Evolutionary conservation across 2,329 filamentous ascomycete genomes (phyloP), one percentile per base, ranked within the genome.

Genomic region (Pezicula radicicola): DNA sequence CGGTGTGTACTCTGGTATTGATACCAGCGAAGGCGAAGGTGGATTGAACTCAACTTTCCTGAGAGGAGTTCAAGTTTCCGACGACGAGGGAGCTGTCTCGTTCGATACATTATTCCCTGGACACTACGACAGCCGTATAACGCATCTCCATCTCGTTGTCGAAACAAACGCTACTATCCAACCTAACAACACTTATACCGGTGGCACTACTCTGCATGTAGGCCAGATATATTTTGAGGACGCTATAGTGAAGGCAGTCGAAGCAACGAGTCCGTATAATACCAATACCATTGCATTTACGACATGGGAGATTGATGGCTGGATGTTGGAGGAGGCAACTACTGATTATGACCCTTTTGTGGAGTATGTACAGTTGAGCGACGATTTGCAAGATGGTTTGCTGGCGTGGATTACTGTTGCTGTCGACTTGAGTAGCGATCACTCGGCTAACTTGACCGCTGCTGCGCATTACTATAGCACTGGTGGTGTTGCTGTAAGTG

Each of bases 1-100:
- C 6, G 75, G 76, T 42, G 70, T 76, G 10, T 79, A 80, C 65
- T 72, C 71, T 15, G 77, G 76, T 49, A 70, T 78, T 33, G 59
- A 64, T 3, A 68, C 70, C 18, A 63, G 49, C 46, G 70, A 49
- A 19, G 56, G 58, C 15, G 51, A 57, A 46, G 53, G 52, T 50
- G 71, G 50, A 75, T 76, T 60, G 76, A 56, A 74, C 59, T 64
- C 60, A n/a, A 74, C 72, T 10, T 75, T 68, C 59, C 66, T 74
- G 10, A 71, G 73, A 18, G 73, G 73, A 13, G 63, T 75, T 46
- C 71, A 73, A 54, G 58, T 64, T 41, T 73, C 72, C 41, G 67
- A 74, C 55, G 54, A 59, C 2, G 71, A 75, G 51, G 74, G 74
- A 28, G 69, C 73, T 5, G 71, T 66, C 10, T 65, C 70, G 50